Percentiles rank a stretch among this genome's conserved stretches.
Conservation (phyloP, 345 rosid species). For the Hibiscus tridactylites region DNA sequence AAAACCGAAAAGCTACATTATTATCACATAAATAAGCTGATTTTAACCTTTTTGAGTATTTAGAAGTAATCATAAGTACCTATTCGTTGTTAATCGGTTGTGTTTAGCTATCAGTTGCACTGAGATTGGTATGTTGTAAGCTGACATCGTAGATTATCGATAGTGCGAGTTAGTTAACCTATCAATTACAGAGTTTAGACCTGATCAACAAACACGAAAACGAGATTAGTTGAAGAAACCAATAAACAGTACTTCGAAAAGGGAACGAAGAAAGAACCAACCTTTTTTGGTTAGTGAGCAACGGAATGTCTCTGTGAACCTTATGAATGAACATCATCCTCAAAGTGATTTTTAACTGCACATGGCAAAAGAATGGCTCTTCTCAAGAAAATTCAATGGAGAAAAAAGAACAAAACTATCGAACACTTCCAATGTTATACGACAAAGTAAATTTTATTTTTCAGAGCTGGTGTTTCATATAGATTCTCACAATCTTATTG, state of each 20-base stretch:
- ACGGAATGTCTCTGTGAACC: constrained; percentile 75
- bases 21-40: not conserved
- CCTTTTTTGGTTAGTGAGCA: constrained; percentile 60
- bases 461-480: constrained; percentile 8
- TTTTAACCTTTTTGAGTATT: not conserved
- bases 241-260: constrained; percentile 14
- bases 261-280: constrained; percentile 32
- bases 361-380: constrained; percentile 28
- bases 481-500: constrained; percentile 18
- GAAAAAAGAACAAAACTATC: constrained; percentile 15
- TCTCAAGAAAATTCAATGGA: constrained; percentile 11
- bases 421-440: constrained; percentile 14
- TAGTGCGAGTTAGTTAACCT: constrained; percentile 23
- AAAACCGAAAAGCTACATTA: constrained; percentile 9
- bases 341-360: constrained; percentile 56
- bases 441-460: constrained; percentile 16
- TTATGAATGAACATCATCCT: constrained; percentile 33
- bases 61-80: constrained; percentile 3
- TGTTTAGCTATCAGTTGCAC: constrained; percentile 7
- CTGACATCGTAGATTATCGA: not conserved
- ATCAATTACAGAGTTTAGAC: constrained; percentile 37
- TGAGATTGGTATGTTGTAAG: constrained; percentile 17
- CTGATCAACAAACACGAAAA: constrained; percentile 33
- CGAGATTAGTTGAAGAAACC: constrained; percentile 19
- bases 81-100: constrained; percentile 6